Evolutionary conservation across 1,284 basidiomycete species (phyloP).

Genomic region (Austroboletus niveus): DNA sequence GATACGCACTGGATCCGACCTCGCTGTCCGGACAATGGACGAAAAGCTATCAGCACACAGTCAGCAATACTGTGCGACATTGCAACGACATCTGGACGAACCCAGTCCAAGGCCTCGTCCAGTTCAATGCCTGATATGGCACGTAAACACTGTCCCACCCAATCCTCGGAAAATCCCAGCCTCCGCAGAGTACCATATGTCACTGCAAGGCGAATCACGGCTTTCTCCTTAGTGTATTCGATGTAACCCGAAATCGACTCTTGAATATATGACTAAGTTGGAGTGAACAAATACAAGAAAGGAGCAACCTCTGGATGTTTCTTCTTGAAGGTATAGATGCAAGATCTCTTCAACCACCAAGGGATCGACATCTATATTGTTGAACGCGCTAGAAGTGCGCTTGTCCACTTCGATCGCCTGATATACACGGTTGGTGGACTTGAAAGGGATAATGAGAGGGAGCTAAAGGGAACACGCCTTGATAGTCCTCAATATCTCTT

Average conservation of each 20-base stretch:
- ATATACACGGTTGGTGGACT: constrained; percentile 1
- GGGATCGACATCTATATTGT: constrained; percentile 64
- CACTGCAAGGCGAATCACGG: constrained; percentile 68
- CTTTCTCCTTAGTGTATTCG: constrained; percentile 69
- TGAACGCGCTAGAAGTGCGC: constrained; percentile 68
- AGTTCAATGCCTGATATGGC: constrained; percentile 69
- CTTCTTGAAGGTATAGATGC: constrained; percentile 43
- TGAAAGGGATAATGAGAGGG: constrained; percentile 1
- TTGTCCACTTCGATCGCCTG: constrained; percentile 86
- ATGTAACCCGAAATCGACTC: constrained; percentile 37
- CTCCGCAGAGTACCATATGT: constrained; percentile 83
- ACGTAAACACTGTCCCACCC: constrained; percentile 69
- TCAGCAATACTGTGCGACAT: constrained; percentile 11
- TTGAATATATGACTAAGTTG: constrained; percentile 5
- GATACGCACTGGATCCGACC: constrained; percentile 38
- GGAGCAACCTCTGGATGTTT: constrained; percentile 14
- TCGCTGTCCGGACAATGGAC: constrained; percentile 69
- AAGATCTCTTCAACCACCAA: constrained; percentile 61
- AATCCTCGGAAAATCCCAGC: constrained; percentile 75
- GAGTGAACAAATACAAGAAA: background rate
- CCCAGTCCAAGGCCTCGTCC: constrained; percentile 94
- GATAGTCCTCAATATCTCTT: constrained; percentile 71
- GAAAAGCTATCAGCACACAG: constrained; percentile 52
- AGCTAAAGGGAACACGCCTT: constrained; percentile 37
- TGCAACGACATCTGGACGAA: constrained; percentile 36